Evolutionary conservation across 1,284 basidiomycete species (phyloP).

Genomic region (Heterobasidion irregulare): DNA sequence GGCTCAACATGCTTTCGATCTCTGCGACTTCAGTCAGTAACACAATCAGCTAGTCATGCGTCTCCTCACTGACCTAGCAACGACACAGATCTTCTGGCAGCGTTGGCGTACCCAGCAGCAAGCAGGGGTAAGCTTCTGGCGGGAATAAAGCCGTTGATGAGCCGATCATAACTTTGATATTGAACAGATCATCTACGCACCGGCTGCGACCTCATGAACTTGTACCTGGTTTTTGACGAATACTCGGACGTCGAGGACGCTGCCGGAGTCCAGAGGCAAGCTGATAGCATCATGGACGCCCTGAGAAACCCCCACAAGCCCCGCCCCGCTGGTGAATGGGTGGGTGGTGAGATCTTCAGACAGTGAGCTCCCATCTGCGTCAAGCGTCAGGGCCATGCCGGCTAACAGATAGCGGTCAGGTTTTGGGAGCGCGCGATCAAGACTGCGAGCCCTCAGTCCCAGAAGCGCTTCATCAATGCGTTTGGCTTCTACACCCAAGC

Average conservation of each 20-base stretch:
- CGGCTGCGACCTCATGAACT: slow-evolving; percentile 25
- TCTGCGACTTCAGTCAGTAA: slow-evolving; percentile 15
- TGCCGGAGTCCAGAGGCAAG: slow-evolving; percentile 11
- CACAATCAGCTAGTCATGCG: neutral
- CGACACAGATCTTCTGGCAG: slow-evolving; percentile 11
- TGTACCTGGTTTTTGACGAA: slow-evolving; percentile 27
- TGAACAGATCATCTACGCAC: slow-evolving; percentile 7
- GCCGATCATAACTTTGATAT: neutral
- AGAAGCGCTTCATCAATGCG: slow-evolving; percentile 28
- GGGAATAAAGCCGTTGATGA: neutral
- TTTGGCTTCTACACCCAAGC: slow-evolving; percentile 30
- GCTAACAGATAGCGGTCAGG: slow-evolving; percentile 13
- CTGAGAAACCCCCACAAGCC: slow-evolving; percentile 17
- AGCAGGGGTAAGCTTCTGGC: slow-evolving; percentile 7
- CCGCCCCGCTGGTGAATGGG: slow-evolving; percentile 17
- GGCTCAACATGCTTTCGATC: slow-evolving; percentile 14
- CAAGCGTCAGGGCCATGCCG: neutral
- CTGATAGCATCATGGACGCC: slow-evolving; percentile 25
- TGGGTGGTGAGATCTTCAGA: slow-evolving; percentile 17
- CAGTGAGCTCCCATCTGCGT: slow-evolving; percentile 15
- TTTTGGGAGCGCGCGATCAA: slow-evolving; percentile 30
- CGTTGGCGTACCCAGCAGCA: slow-evolving; percentile 12
- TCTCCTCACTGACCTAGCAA: neutral
- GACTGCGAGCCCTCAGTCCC: slow-evolving; percentile 23
- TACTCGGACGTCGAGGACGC: slow-evolving; percentile 23